Percentiles rank a stretch among this genome's conserved stretches.
These are phyloP conservation scores for Ceratobasidium sp. DNA, from an alignment of 1,284 basidiomycete genomes.

Conservation along the genomic window DNA sequence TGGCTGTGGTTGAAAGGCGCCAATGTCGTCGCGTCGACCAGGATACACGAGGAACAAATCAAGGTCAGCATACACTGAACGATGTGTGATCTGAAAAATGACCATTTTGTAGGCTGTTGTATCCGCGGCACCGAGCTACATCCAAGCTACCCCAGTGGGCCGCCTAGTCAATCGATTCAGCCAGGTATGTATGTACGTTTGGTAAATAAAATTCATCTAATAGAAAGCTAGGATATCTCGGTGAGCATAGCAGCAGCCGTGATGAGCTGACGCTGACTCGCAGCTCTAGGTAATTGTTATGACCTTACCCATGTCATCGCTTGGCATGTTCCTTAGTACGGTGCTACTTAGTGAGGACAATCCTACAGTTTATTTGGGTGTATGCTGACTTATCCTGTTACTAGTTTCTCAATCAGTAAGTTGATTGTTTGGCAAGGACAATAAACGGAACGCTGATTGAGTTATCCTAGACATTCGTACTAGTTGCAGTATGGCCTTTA, in stretches of 20 bases:
- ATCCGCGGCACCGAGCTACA: background rate
- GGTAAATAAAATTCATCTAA: background rate
- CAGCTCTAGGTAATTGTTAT: background rate
- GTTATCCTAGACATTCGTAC: background rate
- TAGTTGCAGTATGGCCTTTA: background rate
- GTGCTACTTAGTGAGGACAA: background rate
- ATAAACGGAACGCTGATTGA: background rate
- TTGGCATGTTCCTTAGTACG: conserved; percentile 8
- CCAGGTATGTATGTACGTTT: conserved; percentile 13
- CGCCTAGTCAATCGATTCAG: conserved; percentile 14
- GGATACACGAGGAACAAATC: conserved; percentile 8
- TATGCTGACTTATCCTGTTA: background rate
- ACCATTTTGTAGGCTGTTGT: background rate
- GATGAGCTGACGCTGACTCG: background rate
- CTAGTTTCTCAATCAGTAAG: background rate
- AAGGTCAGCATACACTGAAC: background rate
- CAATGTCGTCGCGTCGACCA: conserved; percentile 1
- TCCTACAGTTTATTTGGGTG: background rate
- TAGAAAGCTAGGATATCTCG: background rate
- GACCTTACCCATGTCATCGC: background rate
- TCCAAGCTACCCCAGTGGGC: background rate
- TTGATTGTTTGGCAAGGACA: background rate
- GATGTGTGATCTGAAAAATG: background rate
- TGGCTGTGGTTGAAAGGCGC: background rate
- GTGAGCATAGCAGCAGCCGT: background rate